A percentile compares a stretch with the other conserved stretches of the same genome.
Evolutionary conservation across 164 flowering plant genomes (phyloP).

Genomic region (Euptelea pleiosperma): DNA sequence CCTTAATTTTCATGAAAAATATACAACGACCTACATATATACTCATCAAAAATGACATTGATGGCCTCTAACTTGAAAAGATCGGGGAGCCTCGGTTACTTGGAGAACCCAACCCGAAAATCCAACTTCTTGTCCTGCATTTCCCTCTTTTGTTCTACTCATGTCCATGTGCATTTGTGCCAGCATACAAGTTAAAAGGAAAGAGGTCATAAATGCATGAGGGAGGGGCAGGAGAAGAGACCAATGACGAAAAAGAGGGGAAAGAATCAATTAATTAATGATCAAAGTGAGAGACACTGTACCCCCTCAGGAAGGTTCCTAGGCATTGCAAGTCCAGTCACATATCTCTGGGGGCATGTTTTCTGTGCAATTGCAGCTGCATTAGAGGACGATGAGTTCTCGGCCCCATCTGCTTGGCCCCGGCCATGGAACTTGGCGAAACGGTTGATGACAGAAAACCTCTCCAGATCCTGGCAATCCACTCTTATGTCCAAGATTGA

Average conservation of each 20-base stretch:
- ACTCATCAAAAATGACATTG: no score
- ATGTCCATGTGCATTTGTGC: no score
- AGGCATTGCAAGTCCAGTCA: slow-evolving; percentile 61
- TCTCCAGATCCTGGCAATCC: slow-evolving; percentile 73
- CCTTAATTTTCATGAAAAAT: no score
- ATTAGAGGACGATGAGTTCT: slow-evolving; percentile 40
- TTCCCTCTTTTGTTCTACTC: no score
- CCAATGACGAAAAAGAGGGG: slow-evolving; percentile 16
- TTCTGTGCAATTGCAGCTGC: slow-evolving; percentile 27
- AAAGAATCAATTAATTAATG: slow-evolving; percentile 41
- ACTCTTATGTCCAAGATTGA: slow-evolving; percentile 56
- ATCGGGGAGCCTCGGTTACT: no score
- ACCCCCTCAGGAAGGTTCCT: slow-evolving; percentile 70
- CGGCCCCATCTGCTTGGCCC: slow-evolving; percentile 36
- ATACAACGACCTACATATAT: no score
- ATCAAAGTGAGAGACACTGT: slow-evolving; percentile 77
- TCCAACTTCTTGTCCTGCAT: no score
- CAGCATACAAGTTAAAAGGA: not conserved
- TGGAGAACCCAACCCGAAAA: no score
- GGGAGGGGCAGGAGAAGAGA: slow-evolving; percentile 22
- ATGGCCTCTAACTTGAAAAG: no score
- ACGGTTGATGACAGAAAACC: slow-evolving; percentile 65
- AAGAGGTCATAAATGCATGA: not conserved
- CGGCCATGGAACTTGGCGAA: slow-evolving; percentile 76
- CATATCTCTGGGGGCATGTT: slow-evolving; percentile 63